A percentile compares a stretch with the other conserved stretches of the same genome.
phyloP scores from a whole-genome alignment of 495 filamentous ascomycete genomes.

The Xylaria sp. region DNA sequence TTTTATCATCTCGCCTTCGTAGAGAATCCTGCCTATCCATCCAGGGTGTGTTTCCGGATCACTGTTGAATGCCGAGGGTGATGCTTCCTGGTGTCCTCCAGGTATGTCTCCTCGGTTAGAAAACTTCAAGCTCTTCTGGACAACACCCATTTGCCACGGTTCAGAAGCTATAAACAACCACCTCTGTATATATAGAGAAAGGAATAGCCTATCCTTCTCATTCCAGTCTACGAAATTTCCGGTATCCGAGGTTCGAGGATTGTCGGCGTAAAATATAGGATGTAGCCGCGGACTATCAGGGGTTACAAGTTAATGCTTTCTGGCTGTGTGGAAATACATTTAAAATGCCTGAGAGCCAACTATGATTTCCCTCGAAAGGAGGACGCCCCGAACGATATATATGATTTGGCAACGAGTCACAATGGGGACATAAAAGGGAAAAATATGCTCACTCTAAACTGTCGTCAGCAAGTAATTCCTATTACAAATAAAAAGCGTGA shows the following conservation, averaged over 20 bases:
- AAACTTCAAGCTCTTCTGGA: background rate
- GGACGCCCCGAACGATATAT: background rate
- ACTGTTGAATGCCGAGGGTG: background rate
- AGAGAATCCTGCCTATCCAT: background rate
- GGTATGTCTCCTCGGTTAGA: background rate
- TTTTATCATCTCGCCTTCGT: background rate
- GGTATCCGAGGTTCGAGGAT: background rate
- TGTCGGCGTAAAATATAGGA: slow-evolving; percentile 8
- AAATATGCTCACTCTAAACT: slow-evolving; percentile 6
- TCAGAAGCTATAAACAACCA: background rate
- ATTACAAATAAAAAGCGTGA: no score
- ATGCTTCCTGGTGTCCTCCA: slow-evolving; percentile 2
- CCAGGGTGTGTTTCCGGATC: background rate
- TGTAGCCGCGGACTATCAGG: slow-evolving; percentile 12
- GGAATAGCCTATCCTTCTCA: background rate
- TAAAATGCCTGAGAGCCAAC: background rate
- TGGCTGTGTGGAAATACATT: background rate
- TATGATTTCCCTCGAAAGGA: background rate
- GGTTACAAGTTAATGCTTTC: background rate
- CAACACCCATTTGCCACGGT: slow-evolving; percentile 1
- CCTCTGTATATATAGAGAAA: background rate
- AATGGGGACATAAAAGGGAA: background rate
- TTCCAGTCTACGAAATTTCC: background rate
- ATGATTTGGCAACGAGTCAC: background rate
- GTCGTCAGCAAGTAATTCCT: background rate